phyloP scores from a whole-genome alignment of 2,329 filamentous ascomycete species.

The Aurifilum marmelostoma region DNA sequence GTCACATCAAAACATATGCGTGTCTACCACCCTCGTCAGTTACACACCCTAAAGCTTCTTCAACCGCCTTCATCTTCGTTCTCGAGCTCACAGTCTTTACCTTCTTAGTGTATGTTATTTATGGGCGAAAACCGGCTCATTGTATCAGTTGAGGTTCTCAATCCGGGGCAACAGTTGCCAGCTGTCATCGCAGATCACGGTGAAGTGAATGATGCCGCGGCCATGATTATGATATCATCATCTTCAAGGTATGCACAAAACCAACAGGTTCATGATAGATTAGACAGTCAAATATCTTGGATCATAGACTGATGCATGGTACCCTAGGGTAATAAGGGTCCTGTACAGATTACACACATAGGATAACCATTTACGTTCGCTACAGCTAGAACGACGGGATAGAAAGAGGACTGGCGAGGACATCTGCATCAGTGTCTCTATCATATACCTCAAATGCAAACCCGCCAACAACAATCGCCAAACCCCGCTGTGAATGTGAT shows the following conservation, averaged over 20 bases:
- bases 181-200: background rate
- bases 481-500: too few relatives aligned
- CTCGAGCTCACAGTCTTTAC: background rate
- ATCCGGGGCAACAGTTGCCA: background rate
- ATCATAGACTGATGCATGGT: background rate
- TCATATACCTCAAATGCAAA: background rate
- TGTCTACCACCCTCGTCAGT: slow-evolving; percentile 19
- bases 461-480: too few relatives aligned
- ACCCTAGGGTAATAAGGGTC: too few relatives aligned
- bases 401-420: too few relatives aligned
- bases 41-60: background rate
- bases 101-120: background rate
- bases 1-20: slow-evolving; percentile 8
- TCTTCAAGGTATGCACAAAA: background rate
- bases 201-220: background rate
- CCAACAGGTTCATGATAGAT: background rate
- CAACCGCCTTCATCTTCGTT: background rate
- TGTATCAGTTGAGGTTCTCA: background rate
- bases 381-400: background rate
- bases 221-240: background rate
- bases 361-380: background rate
- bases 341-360: background rate
- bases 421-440: background rate
- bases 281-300: background rate
- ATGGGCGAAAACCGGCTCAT: background rate